These are phyloP conservation scores for Cyberlindnera bimundalis DNA, from an alignment of 805 yeast species.

Conservation along the genomic window DNA sequence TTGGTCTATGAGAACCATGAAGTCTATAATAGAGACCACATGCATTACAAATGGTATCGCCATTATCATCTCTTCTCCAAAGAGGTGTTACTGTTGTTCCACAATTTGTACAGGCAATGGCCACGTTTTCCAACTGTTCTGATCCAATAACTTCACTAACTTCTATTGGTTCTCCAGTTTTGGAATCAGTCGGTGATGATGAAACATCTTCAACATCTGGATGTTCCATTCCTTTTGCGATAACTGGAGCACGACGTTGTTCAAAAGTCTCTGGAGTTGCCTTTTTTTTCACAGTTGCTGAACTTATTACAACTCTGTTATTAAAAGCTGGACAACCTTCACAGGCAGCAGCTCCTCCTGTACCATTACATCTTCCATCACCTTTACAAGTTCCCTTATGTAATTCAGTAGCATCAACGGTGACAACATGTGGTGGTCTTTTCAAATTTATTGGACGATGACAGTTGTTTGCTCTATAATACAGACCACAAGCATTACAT, in stretches of 20 bases:
- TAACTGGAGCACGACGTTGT: background rate
- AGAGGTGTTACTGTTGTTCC: slow-evolving; percentile 82
- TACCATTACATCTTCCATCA: slow-evolving; percentile 72
- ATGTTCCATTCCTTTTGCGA: slow-evolving; percentile 1
- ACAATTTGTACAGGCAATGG: slow-evolving; percentile 80
- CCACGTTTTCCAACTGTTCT: slow-evolving; percentile 41
- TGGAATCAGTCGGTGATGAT: background rate
- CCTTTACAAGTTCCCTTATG: slow-evolving; percentile 28
- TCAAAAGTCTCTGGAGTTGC: background rate
- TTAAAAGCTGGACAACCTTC: slow-evolving; percentile 81
- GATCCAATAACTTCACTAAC: slow-evolving; percentile 21
- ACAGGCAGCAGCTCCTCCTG: slow-evolving; percentile 80
- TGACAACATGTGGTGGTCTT: slow-evolving; percentile 73
- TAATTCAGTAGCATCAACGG: slow-evolving; percentile 48
- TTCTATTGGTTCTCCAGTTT: slow-evolving; percentile 7
- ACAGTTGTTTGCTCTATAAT: slow-evolving; percentile 85
- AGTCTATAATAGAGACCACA: slow-evolving; percentile 76
- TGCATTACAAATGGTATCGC: slow-evolving; percentile 84
- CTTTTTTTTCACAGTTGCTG: slow-evolving; percentile 11
- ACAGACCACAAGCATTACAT: slow-evolving; percentile 94
- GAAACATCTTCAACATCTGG: background rate
- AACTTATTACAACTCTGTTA: slow-evolving; percentile 50
- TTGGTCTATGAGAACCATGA: slow-evolving; percentile 77
- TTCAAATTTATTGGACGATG: slow-evolving; percentile 86
- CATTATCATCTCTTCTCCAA: slow-evolving; percentile 80